Evolutionary conservation across 1,139 yeast species (phyloP).

Genomic region (Hemisphaericaspora xylofermentans): DNA sequence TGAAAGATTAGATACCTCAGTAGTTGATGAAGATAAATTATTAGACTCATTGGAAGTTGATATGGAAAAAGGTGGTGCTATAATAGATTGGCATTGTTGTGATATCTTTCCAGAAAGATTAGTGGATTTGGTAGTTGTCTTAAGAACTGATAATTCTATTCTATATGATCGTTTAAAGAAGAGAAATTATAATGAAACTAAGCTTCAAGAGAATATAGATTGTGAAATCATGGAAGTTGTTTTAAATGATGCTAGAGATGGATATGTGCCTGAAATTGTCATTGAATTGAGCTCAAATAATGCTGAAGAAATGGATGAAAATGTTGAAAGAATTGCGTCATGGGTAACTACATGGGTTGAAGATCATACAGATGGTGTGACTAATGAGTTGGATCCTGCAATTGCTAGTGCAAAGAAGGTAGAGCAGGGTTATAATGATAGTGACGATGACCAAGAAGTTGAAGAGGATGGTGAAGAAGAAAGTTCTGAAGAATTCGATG

Average conservation of each 20-base stretch:
- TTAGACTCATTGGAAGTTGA: slow-evolving; percentile 79
- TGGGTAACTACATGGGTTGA: slow-evolving; percentile 78
- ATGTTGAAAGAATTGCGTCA: slow-evolving; percentile 67
- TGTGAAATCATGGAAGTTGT: slow-evolving; percentile 97
- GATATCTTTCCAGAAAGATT: slow-evolving; percentile 92
- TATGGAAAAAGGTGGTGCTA: slow-evolving; percentile 77
- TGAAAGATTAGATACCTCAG: slow-evolving; percentile 77
- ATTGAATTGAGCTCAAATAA: slow-evolving; percentile 73
- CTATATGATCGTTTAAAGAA: slow-evolving; percentile 73
- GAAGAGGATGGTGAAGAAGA: slow-evolving; percentile 8
- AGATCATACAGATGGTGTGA: slow-evolving; percentile 44
- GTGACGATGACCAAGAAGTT: slow-evolving; percentile 8
- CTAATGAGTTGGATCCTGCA: slow-evolving; percentile 21
- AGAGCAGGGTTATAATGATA: slow-evolving; percentile 1
- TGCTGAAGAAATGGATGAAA: slow-evolving; percentile 75
- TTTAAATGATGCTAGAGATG: slow-evolving; percentile 80
- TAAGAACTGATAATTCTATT: slow-evolving; percentile 70
- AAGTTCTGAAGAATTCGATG: slow-evolving; percentile 7
- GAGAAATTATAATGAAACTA: slow-evolving; percentile 74
- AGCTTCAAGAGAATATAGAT: slow-evolving; percentile 88
- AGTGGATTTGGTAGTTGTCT: slow-evolving; percentile 87
- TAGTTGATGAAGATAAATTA: slow-evolving; percentile 89
- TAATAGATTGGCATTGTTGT: slow-evolving; percentile 97
- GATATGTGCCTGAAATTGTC: slow-evolving; percentile 76
- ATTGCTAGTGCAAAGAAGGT: slow-evolving; percentile 4